Evolutionary conservation across 306 rosid genomes (phyloP), one percentile per base, ranked within the genome.

Genomic region (Castanea crenata): DNA sequence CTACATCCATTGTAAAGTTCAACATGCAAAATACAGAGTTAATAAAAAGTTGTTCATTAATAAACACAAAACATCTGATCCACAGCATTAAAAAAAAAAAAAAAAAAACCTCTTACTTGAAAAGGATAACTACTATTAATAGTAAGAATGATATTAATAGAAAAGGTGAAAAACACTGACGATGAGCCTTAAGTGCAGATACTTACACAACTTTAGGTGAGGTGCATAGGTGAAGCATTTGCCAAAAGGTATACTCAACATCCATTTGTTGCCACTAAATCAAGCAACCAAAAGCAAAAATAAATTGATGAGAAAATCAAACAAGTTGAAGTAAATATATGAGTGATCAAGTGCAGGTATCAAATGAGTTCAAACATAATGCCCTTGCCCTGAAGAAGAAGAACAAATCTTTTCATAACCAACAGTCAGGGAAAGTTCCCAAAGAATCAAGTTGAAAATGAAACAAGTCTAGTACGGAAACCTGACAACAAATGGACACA

Each of bases 231-330:
- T 91, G 96, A 90, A 96, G 91, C 99, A 96, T 96, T 96, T 96
- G 99, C 99, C 99, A 96, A 80, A 96, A 96, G 6, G 97, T 91
- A 83, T 93, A 96, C 74, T 96, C 99, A 83, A 96, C n/a, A 77
- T 96, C 99, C 99, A 96, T 96, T 93, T 96, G 98, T 86, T 89
- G 98, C 99, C 99, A 96, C 99, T 96, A 77, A 90, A 82, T 71
- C 57, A 76, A 71, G 65, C 75, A 79, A 29, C 41, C 55, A 76
- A 65, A 73, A 29, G 49, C 23, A 51, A 49, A 64, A 16, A 32
- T 23, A 70, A 80, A 64, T 59, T 25, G 12, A 67, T 67, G 80
- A 78, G 69, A 25, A 51, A 78, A 77, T 70, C 61, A 44, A 82
- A 44, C 41, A 61, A 15, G 56, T 8, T 15, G n/a, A 80, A 55